Conservation (phyloP, 306 rosid genomes). For the Prunus mira region DNA sequence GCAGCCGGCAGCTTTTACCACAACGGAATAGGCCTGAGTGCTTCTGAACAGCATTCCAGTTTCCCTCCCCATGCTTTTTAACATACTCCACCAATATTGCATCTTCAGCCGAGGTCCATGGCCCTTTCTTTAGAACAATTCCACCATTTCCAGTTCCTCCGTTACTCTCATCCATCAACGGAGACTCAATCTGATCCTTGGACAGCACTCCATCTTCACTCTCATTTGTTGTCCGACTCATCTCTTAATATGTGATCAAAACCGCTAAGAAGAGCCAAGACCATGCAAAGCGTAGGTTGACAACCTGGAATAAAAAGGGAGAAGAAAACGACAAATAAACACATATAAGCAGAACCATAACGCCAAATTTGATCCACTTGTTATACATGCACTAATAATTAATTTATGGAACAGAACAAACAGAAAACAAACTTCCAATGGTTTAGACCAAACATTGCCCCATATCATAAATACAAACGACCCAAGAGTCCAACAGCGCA, state of each 20-base stretch:
- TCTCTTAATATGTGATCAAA: constrained; percentile 36
- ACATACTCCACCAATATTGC: constrained; percentile 86
- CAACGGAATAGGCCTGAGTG: constrained; percentile 84
- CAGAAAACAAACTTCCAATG: neutral
- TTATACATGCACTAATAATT: constrained; percentile 1
- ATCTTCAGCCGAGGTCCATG: constrained; percentile 94
- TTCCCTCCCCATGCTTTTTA: constrained; percentile 90
- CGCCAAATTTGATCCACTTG: neutral
- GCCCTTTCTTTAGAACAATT: constrained; percentile 81
- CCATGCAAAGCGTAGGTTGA: constrained; percentile 26
- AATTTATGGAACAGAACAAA: neutral
- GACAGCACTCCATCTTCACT: constrained; percentile 52
- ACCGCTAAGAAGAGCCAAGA: constrained; percentile 34
- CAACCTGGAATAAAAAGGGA: constrained; percentile 23
- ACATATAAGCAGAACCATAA: neutral
- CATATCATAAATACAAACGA: neutral
- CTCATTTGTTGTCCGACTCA: constrained; percentile 51
- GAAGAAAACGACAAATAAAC: neutral
- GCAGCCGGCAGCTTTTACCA: constrained; percentile 94
- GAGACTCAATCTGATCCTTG: constrained; percentile 42
- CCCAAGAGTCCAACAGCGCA: neutral
- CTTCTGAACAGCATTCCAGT: constrained; percentile 99
- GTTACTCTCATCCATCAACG: constrained; percentile 48
- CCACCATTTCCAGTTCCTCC: constrained; percentile 41
- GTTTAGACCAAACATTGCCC: neutral